Percentiles rank a stretch among this genome's conserved stretches.
phyloP scores from a whole-genome alignment of 495 filamentous ascomycete genomes.

The Xylaria grammica region DNA sequence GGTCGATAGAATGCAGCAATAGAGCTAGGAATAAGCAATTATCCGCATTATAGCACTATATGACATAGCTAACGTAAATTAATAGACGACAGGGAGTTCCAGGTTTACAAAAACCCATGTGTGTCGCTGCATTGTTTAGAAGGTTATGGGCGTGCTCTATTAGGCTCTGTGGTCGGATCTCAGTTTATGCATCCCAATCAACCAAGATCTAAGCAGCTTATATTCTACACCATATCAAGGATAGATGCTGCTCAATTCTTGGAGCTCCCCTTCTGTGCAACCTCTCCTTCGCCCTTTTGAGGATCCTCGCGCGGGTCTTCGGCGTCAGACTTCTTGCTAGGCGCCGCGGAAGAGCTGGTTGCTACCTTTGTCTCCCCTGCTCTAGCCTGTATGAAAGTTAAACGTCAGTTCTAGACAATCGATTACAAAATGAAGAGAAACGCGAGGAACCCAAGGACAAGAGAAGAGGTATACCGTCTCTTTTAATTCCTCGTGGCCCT shows the following conservation, averaged over 20 bases:
- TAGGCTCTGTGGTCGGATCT: neutral
- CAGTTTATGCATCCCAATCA: neutral
- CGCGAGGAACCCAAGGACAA: neutral
- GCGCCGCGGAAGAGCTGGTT: constrained; percentile 26
- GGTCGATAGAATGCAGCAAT: constrained; percentile 19
- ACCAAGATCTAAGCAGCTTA: neutral
- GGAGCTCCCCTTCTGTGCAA: constrained; percentile 29
- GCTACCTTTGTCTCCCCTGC: constrained; percentile 28
- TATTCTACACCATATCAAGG: neutral
- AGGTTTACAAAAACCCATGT: neutral
- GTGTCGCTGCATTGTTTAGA: neutral
- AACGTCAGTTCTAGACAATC: neutral
- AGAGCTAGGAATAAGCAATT: constrained; percentile 8
- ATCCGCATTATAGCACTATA: neutral
- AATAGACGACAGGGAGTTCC: neutral
- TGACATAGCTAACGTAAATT: constrained; percentile 7
- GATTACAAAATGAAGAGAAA: neutral
- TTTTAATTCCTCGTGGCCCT: constrained; percentile 31
- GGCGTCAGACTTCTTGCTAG: constrained; percentile 40
- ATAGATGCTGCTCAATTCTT: neutral
- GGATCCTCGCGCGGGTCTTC: constrained; percentile 34
- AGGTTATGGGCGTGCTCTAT: neutral
- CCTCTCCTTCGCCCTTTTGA: constrained; percentile 34
- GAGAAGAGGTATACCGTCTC: constrained; percentile 4
- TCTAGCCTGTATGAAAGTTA: constrained; percentile 12